Base-by-base conservation (phyloP, 2,329 filamentous ascomycete genomes). In the Pseudonectria foliicola region DNA sequence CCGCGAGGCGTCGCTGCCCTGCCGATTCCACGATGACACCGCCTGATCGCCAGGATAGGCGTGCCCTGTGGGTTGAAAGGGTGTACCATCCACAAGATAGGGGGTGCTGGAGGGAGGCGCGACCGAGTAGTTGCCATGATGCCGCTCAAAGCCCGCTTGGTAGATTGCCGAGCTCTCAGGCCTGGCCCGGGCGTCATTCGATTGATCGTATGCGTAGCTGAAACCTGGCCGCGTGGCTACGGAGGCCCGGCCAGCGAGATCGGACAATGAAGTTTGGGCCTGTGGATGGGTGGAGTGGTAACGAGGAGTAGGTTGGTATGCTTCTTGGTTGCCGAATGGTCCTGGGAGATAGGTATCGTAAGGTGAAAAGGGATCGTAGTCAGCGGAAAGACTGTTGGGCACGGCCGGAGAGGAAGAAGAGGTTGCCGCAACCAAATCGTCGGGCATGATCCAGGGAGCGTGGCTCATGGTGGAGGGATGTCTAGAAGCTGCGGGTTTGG, bases 361-460 rank as follows among this genome's bases (percentile, higher is more conserved):
- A 37, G 61, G 58, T 40, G 61, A 59, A 49, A 73, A 77, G 21
- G 64, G 54, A 46, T 71, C 67, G 49, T 75, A 77, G 29, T 73
- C 71, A 25, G 65, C 53, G 24, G 68, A 60, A 37, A 73, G 53
- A 21, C 71, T 61, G 45, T 62, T 68, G 34, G 68, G 61, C 41
- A 66, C 60, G 36, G 59, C 56, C 29, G 66, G 53, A 4, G 63
- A 60, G 3, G 62, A 62, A 26, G 46, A 34, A 14, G 46, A 40
- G 8, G 50, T 43, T 10, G 46, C 49, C 16, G 63, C 52, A 16
- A 67, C 63, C 39, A 70, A 56, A 27, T 62, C 46, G 24, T 57
- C 46, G 15, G 62, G 46, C 25, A 60, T 61, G 42, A 51, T 56
- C 71, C 70, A 74, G 30, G 63, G 59, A 30, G 61, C 47, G 29